A percentile compares a stretch with the other conserved stretches of the same genome.
phyloP scores from a whole-genome alignment of 768 basidiomycete genomes.

The Asterophora lycoperdoides region DNA sequence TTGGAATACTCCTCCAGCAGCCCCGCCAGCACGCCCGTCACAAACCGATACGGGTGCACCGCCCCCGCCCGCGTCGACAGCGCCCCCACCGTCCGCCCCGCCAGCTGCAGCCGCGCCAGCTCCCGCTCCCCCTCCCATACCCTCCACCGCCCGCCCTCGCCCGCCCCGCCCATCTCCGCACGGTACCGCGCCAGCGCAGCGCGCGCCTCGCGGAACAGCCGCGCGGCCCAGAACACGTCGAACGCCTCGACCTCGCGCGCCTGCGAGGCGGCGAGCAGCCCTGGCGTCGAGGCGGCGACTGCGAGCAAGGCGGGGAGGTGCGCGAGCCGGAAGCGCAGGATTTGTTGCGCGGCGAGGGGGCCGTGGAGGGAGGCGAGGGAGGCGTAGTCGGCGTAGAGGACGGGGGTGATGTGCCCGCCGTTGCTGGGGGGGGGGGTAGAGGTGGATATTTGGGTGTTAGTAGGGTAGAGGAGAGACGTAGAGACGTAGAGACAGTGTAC shows the following conservation, averaged over 20 bases:
- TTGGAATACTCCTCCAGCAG: slow-evolving; percentile 47
- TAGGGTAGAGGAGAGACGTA: too few species aligned
- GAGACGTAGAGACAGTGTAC: slow-evolving; percentile 13
- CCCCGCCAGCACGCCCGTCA: slow-evolving; percentile 53
- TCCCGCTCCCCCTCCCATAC: background rate
- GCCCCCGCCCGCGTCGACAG: slow-evolving; percentile 55
- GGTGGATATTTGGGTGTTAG: too few species aligned
- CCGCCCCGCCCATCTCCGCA: slow-evolving; percentile 49
- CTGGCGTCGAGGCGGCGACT: slow-evolving; percentile 50
- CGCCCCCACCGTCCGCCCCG: slow-evolving; percentile 42
- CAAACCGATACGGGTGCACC: slow-evolving; percentile 65
- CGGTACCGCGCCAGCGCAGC: slow-evolving; percentile 40
- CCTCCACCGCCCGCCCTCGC: slow-evolving; percentile 12
- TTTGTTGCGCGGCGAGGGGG: slow-evolving; percentile 39
- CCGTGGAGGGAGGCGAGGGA: slow-evolving; percentile 44
- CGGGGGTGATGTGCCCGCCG: slow-evolving; percentile 64
- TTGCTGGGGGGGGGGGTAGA: too few species aligned
- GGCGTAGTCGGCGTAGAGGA: slow-evolving; percentile 61
- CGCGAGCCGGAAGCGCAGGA: slow-evolving; percentile 58
- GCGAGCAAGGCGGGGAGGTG: slow-evolving; percentile 48
- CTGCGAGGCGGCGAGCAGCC: slow-evolving; percentile 36
- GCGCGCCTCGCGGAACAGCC: slow-evolving; percentile 40
- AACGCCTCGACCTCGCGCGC: slow-evolving; percentile 53
- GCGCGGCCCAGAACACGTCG: slow-evolving; percentile 49
- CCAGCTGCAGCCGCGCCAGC: slow-evolving; percentile 46